Percentiles rank a stretch among this genome's conserved stretches.
phyloP scores from a whole-genome alignment of 2,329 filamentous ascomycete genomes.

The Magnaporthales sp. region DNA sequence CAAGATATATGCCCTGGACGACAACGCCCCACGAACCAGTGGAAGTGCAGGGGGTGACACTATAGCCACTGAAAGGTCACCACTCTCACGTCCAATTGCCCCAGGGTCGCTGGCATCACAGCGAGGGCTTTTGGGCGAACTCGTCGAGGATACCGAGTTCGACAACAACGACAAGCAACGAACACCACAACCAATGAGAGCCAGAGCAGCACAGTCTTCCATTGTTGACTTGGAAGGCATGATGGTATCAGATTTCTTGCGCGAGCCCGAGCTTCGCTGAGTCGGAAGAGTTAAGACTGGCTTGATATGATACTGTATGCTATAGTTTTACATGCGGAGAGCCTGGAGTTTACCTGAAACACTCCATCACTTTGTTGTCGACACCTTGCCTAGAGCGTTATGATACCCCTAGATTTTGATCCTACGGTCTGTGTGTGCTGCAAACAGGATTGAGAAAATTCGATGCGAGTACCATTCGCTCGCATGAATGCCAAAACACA shows the following conservation, averaged over 20 bases:
- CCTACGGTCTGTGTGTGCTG: not conserved
- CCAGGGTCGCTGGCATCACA: not conserved
- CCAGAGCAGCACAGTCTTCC: not conserved
- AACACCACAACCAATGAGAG: not conserved
- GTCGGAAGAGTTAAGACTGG: not conserved
- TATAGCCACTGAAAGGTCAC: not conserved
- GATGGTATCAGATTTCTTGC: conserved; percentile 28
- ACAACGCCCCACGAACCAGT: conserved; percentile 32
- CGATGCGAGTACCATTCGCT: too few species aligned
- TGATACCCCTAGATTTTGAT: not conserved
- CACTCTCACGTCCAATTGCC: too few species aligned
- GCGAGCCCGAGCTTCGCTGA: conserved; percentile 32
- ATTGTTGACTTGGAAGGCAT: conserved; percentile 18
- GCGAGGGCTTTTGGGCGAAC: not conserved
- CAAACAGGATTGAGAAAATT: not conserved
- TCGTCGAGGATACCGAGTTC: not conserved
- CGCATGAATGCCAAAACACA: too few species aligned
- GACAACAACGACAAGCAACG: not conserved
- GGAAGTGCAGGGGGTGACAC: conserved; percentile 11
- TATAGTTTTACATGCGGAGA: not conserved
- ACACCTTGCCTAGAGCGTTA: not conserved
- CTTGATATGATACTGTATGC: not conserved
- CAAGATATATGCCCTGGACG: conserved; percentile 66
- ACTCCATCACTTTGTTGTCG: not conserved
- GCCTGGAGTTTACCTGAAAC: not conserved